A percentile compares a stretch with the other conserved stretches of the same genome.
phyloP scores from a whole-genome alignment of 306 rosid species.

The Rosa rugosa region DNA sequence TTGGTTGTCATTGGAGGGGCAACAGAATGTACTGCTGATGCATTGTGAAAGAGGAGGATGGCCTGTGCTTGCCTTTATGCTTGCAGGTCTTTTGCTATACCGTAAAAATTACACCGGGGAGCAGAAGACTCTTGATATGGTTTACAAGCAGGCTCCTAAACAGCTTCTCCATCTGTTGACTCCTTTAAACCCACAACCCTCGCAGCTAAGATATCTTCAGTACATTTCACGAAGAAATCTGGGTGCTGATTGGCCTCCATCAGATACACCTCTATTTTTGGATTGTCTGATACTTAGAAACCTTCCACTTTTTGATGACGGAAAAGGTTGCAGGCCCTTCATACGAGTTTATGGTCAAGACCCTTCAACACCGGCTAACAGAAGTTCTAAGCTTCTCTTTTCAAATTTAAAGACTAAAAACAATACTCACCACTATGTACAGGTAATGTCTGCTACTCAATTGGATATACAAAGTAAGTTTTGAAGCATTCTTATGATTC shows the following conservation, averaged over 20 bases:
- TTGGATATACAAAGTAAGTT: constrained; percentile 30
- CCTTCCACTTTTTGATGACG: constrained; percentile 74
- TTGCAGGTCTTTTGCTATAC: constrained; percentile 82
- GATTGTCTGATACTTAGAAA: constrained; percentile 83
- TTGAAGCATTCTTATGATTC: constrained; percentile 41
- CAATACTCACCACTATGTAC: constrained; percentile 57
- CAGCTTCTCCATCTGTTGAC: constrained; percentile 82
- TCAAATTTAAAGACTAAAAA: constrained; percentile 56
- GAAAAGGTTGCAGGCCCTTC: constrained; percentile 82
- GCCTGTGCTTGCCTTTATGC: constrained; percentile 99
- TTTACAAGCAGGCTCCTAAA: constrained; percentile 96
- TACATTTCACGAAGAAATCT: constrained; percentile 85
- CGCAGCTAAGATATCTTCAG: constrained; percentile 97
- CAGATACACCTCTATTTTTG: constrained; percentile 76
- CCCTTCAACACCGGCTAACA: constrained; percentile 66
- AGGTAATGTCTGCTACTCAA: constrained; percentile 61
- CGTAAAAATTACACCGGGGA: constrained; percentile 92
- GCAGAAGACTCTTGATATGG: constrained; percentile 95
- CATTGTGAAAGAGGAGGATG: constrained; percentile 98
- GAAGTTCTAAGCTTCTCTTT: constrained; percentile 87
- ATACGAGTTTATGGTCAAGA: constrained; percentile 85
- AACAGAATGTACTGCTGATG: constrained; percentile 91
- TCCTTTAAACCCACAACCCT: constrained; percentile 87
- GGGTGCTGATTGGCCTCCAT: constrained; percentile 92
- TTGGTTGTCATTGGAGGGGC: constrained; percentile 94